Evolutionary conservation across 371 early-diverging fungal genomes (phyloP).

Genomic region (Rhizopus delemar): DNA sequence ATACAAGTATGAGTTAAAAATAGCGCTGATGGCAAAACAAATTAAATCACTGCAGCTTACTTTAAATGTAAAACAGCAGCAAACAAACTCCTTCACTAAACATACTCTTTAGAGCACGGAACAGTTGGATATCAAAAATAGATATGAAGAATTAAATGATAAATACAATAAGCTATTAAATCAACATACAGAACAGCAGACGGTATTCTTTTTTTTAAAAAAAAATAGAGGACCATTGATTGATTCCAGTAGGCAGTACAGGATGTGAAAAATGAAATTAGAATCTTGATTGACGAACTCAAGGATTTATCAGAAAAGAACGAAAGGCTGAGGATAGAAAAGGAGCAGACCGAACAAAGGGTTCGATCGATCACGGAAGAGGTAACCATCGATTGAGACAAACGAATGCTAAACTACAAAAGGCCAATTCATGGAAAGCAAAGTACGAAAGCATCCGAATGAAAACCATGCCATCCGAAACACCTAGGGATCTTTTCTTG

Average conservation of each 20-base stretch:
- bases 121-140: conserved; percentile 15
- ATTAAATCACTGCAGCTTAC: conserved; percentile 47
- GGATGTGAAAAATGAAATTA: conserved; percentile 75
- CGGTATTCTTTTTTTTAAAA: conserved; percentile 41
- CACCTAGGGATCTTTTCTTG: conserved; percentile 38
- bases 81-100: background rate
- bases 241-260: conserved; percentile 57
- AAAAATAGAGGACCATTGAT: background rate
- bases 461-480: conserved; percentile 33
- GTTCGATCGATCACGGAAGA: conserved; percentile 35
- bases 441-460: conserved; percentile 50
- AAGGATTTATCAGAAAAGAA: conserved; percentile 64
- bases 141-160: conserved; percentile 44
- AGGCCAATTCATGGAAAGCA: conserved; percentile 47
- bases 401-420: background rate
- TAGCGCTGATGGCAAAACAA: conserved; percentile 48
- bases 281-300: conserved; percentile 71
- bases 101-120: conserved; percentile 31
- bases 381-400: conserved; percentile 15
- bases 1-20: conserved; percentile 65
- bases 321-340: conserved; percentile 55
- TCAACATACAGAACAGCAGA: conserved; percentile 73
- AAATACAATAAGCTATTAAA: conserved; percentile 63
- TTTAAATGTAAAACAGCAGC: conserved; percentile 11
- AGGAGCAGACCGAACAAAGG: conserved; percentile 39